Conservation (phyloP, 1,284 basidiomycete genomes). For the Phylloporus sp. region DNA sequence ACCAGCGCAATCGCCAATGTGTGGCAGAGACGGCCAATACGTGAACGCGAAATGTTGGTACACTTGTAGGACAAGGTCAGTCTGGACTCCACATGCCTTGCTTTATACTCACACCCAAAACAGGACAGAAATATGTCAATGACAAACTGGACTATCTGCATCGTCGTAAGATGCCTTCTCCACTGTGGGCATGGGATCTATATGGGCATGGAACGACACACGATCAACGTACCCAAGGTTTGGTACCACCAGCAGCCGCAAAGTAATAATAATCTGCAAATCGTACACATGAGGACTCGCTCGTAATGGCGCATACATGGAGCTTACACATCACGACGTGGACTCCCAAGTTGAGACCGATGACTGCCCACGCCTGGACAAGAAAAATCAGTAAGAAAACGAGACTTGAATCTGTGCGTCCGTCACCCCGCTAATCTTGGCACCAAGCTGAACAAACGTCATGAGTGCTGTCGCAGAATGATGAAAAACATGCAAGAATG, state of each 20-base stretch:
- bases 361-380: constrained; percentile 89
- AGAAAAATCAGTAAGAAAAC: constrained; percentile 17
- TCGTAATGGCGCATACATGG: not conserved
- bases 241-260: constrained; percentile 90
- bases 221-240: constrained; percentile 77
- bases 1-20: constrained; percentile 83
- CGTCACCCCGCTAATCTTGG: constrained; percentile 69
- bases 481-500: constrained; percentile 98
- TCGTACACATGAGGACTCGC: constrained; percentile 5
- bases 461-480: constrained; percentile 95
- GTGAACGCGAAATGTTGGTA: constrained; percentile 80
- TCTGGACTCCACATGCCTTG: constrained; percentile 6
- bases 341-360: constrained; percentile 88
- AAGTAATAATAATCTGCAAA: constrained; percentile 92
- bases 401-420: not conserved
- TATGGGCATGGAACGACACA: constrained; percentile 3
- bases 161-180: constrained; percentile 94
- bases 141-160: constrained; percentile 95
- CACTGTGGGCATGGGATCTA: constrained; percentile 54
- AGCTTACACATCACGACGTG: constrained; percentile 97
- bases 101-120: constrained; percentile 78
- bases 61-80: constrained; percentile 45
- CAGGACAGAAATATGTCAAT: constrained; percentile 88
- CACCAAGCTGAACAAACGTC: constrained; percentile 56
- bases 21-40: constrained; percentile 69